Evolutionary conservation across 2,329 filamentous ascomycete genomes (phyloP), one percentile per base, ranked within the genome.

Genomic region (Samsoniella hepiali): DNA sequence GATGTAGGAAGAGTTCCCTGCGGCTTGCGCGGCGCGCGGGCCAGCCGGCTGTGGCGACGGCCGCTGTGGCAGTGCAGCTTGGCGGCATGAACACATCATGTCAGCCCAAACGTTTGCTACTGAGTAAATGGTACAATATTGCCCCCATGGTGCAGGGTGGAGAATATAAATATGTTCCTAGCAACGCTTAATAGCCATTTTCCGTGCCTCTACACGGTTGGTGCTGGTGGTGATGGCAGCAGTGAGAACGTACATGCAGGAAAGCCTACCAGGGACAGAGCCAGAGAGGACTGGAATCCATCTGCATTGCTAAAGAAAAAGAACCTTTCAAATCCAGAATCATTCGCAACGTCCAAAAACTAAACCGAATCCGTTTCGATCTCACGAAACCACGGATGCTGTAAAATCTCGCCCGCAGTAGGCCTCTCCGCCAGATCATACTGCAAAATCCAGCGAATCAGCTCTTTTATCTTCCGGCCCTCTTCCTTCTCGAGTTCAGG

Each of bases 381-480:
- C 8, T 29, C 15, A 47, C 45, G 29, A 63, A 74, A 73, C 70
- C 69, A 75, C 17, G 72, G 70, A 68, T 74, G 67, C 36, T 42
- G 17, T 62, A 74, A 40, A 40, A 74, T 56, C n/a, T 74, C 69
- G 11, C 65, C 63, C 54, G 71, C 40, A 42, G 69, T 70, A 27
- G 71, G 72, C 58, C 73, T 61, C 50, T 73, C 68, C 17, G 53
- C 64, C 5, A 70, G 69, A 66, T 74, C 69, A 49, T 75, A 75
- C 34, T 72, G 69, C 63, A 75, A 60, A 61, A 73, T 73, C 56
- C 70, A 45, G 42, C 71, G 67, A 60, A 75, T 66, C 15, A 75
- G 68, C 45, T 38, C 38, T 65, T 74, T 74, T 3, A 70, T 65
- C 38, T 65, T 56, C 11, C 31, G 13, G 1, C 67, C 67, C 50